phyloP scores from a whole-genome alignment of 2,329 filamentous ascomycete genomes.

The Orbilia oligospora region DNA sequence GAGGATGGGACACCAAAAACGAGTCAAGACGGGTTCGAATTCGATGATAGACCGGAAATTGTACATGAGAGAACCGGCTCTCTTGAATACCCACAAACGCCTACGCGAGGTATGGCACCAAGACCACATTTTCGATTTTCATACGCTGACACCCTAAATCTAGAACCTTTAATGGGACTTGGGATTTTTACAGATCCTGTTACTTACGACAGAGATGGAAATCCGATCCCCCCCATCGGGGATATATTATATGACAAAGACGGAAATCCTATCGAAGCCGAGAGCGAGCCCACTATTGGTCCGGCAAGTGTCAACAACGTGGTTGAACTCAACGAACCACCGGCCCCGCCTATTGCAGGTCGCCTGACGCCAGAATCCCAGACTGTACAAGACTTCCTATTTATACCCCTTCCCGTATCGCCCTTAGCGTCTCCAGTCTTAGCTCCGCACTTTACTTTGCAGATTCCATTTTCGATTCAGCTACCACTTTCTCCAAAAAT shows the following conservation, averaged over 20 bases:
- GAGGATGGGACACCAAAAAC: conserved; percentile 47
- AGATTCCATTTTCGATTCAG: conserved; percentile 16
- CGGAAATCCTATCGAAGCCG: conserved; percentile 18
- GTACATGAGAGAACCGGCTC: not conserved
- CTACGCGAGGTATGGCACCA: conserved; percentile 4
- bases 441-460: not conserved
- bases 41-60: conserved; percentile 1
- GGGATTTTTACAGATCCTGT: conserved; percentile 6
- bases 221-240: not conserved
- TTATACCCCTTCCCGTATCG: conserved; percentile 38
- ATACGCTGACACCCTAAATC: not conserved
- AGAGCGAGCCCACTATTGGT: conserved; percentile 10
- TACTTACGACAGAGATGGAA: conserved; percentile 36
- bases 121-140: not conserved
- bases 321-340: not conserved
- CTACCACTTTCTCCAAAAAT: not conserved
- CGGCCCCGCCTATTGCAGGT: not conserved
- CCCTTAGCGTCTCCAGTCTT: conserved; percentile 14
- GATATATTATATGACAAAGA: conserved; percentile 34
- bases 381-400: not conserved
- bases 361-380: not conserved
- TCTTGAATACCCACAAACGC: conserved; percentile 16
- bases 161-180: conserved; percentile 12
- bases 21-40: conserved; percentile 32
- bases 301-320: not conserved